Base-by-base conservation (phyloP, 1,284 basidiomycete species). In the Tremellales sp. region DNA sequence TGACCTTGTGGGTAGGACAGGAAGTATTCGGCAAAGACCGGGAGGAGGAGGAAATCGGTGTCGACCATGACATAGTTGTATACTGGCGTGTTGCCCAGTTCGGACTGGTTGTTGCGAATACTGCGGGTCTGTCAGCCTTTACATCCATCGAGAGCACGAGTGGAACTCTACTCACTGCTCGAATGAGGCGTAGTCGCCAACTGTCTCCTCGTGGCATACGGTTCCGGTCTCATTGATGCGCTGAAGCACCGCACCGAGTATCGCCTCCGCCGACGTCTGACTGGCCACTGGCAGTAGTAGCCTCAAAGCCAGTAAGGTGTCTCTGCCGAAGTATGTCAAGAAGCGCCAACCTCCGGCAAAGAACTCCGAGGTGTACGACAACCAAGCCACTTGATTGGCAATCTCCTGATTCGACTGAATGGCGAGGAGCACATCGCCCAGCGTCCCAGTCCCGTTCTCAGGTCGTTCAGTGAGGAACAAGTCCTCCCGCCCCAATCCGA, bases 281-380 rank as follows among this genome's bases (percentile, higher is more conserved):
- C 74, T 76, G 6, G 77, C 58, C 3, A 72, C 70, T 6, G 76
- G 74, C 49, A 77, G 68, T 15, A 78, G 58, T 12, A 78, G 58
- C 6, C 75, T 65, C 3, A 76, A 64, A 3, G 76, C 72, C 33
- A 79, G 68, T 45, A 79, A 60, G 6, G 77, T 76, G 53, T 79
- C 77, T 11, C 77, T 62, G 1, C 76, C 77, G 48, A 77, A 77
- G 54, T 72, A 73, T 3, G 76, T 77, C 27, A 77, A 51, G 61
- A 76, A 78, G 7, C 77, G 64, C 77, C 77, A 78, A 8, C 76
- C 75, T 10, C 78, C 77, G 2, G 77, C 77, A 3, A 75, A 64
- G 52, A 75, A 77, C 52, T 75, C 75, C 48, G 68, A 58, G 13
- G 60, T 33, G 48, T 76, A 76, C 29, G 72, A 54, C 24, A 72